A percentile compares a stretch with the other conserved stretches of the same genome.
Conservation (phyloP, 148 eudicot species). For the Tetragonia tetragonoides region DNA sequence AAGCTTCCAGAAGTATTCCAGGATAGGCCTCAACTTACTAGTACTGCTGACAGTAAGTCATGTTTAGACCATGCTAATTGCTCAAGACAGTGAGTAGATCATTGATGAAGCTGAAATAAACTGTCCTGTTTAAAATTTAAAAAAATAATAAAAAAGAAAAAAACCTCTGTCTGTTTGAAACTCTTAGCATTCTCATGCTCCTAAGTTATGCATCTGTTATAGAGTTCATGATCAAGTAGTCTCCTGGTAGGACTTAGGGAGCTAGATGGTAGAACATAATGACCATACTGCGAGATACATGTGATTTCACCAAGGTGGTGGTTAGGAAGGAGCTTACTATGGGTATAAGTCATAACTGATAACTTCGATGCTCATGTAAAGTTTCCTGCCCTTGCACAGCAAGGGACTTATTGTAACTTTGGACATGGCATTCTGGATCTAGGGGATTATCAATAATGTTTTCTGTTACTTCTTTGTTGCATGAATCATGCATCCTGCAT, state of each 20-base stretch:
- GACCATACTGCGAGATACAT: not conserved
- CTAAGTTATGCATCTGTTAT: not conserved
- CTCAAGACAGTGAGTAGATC: not conserved
- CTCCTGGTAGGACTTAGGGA: not conserved
- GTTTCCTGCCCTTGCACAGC: no score
- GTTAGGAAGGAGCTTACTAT: not conserved
- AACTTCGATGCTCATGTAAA: no score
- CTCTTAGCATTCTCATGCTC: not conserved
- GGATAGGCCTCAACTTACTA: slow-evolving; percentile 79
- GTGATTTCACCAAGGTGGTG: not conserved
- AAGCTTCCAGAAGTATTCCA: slow-evolving; percentile 79
- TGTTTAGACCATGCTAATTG: not conserved
- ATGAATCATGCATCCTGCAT: not conserved
- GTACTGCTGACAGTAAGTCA: slow-evolving; percentile 84
- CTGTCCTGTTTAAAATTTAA: no score
- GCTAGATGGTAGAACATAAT: not conserved
- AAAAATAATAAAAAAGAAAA: no score
- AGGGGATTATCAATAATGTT: not conserved
- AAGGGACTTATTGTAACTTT: not conserved
- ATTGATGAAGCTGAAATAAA: not conserved
- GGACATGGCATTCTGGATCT: not conserved
- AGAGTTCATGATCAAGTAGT: not conserved
- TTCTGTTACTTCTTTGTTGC: not conserved
- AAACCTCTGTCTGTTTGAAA: not conserved
- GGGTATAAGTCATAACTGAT: not conserved